A percentile compares a stretch with the other conserved stretches of the same genome.
Conservation (phyloP, 2,329 filamentous ascomycete species). For the Alternaria tenuissima region DNA sequence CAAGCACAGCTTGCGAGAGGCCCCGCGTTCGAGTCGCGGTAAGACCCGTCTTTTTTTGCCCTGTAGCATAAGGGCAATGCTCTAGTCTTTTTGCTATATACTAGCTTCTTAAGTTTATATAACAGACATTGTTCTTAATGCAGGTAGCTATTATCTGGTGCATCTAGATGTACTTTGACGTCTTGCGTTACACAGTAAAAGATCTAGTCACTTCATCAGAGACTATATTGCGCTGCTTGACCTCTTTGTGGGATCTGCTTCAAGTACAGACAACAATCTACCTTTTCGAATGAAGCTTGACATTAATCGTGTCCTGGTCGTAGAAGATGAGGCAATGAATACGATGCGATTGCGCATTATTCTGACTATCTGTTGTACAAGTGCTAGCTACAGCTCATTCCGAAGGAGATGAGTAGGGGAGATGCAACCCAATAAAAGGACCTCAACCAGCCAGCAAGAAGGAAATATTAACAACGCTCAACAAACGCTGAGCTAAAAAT, state of each 20-base stretch:
- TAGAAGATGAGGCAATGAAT: not conserved
- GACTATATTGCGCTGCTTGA: not conserved
- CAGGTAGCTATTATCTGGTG: not conserved
- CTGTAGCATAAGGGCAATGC: no score
- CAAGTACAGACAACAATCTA: not conserved
- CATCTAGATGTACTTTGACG: not conserved
- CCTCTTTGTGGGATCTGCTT: not conserved
- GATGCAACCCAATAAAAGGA: slow-evolving; percentile 14
- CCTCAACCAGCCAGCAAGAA: slow-evolving; percentile 4
- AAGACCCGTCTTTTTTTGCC: not conserved
- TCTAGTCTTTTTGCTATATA: not conserved
- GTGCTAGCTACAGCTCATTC: not conserved
- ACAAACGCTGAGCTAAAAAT: not conserved
- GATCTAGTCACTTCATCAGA: not conserved
- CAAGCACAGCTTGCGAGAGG: not conserved
- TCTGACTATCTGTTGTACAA: not conserved
- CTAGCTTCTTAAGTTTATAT: not conserved
- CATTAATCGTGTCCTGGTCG: not conserved
- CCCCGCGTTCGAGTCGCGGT: not conserved
- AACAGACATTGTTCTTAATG: not conserved
- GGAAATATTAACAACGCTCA: not conserved
- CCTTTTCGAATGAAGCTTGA: not conserved
- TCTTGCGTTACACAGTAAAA: no score
- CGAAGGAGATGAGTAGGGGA: slow-evolving; percentile 7
- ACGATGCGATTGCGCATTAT: not conserved